A percentile compares a stretch with the other conserved stretches of the same genome.
Evolutionary conservation across 352 stramenopile species (phyloP).

Genomic region (Phytophthora fragariae): DNA sequence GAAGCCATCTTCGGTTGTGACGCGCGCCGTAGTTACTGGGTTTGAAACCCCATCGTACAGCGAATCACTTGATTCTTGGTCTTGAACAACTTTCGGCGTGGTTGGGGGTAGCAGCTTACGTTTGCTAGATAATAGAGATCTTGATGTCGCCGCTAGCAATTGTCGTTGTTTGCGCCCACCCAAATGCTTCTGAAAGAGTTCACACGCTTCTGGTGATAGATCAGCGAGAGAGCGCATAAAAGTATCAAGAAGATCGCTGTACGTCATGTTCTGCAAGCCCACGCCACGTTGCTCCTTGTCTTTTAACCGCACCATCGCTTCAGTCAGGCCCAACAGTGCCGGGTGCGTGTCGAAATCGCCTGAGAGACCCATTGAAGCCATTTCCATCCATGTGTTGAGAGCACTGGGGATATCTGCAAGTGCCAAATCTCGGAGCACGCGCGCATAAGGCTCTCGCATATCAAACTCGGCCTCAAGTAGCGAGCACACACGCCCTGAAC

Average conservation of each 20-base stretch:
- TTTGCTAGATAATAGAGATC: constrained; percentile 35
- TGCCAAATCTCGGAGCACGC: constrained; percentile 62
- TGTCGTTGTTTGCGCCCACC: constrained; percentile 67
- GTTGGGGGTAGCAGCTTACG: constrained; percentile 32
- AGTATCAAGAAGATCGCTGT: constrained; percentile 66
- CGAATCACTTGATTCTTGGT: constrained; percentile 32
- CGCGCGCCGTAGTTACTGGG: constrained; percentile 10
- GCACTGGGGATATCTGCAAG: constrained; percentile 54
- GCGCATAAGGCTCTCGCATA: constrained; percentile 61
- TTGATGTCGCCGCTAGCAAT: constrained; percentile 29
- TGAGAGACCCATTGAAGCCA: constrained; percentile 73
- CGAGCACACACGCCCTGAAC: constrained; percentile 56
- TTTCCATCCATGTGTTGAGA: constrained; percentile 70
- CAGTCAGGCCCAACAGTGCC: constrained; percentile 67
- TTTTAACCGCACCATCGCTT: constrained; percentile 78
- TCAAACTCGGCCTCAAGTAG: constrained; percentile 64
- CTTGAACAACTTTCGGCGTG: constrained; percentile 11
- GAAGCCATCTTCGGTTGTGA: constrained; percentile 41
- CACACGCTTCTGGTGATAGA: constrained; percentile 65
- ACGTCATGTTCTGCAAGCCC: constrained; percentile 84
- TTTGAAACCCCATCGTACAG: constrained; percentile 30
- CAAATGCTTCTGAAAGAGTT: constrained; percentile 79
- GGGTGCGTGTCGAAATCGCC: constrained; percentile 68
- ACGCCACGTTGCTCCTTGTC: constrained; percentile 82
- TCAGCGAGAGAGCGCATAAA: constrained; percentile 74